Evolutionary conservation across 768 basidiomycete genomes (phyloP).

Genomic region (Collybia sp.): DNA sequence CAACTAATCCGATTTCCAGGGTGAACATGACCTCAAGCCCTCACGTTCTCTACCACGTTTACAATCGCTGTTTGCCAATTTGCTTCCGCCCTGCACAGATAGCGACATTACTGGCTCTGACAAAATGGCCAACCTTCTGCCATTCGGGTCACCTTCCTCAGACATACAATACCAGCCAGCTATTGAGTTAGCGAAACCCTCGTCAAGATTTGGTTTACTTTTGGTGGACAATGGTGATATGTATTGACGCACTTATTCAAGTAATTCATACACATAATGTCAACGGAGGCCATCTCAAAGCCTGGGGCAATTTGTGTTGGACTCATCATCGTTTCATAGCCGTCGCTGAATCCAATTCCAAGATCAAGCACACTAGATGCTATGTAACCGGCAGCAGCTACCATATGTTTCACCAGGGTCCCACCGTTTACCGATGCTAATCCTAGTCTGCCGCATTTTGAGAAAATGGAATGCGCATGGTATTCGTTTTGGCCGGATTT

Average conservation of each 20-base stretch:
- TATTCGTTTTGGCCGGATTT: too few relatives aligned
- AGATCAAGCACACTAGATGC: too few relatives aligned
- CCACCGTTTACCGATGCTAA: too few relatives aligned
- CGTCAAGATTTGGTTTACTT: slow-evolving; percentile 71
- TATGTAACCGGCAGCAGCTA: too few relatives aligned
- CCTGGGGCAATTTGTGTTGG: background rate
- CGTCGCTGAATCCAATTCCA: too few relatives aligned
- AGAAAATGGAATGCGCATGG: too few relatives aligned
- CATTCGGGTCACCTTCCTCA: slow-evolving; percentile 44
- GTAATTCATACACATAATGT: too few relatives aligned
- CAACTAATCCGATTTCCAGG: slow-evolving; percentile 1
- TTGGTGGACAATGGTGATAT: slow-evolving; percentile 40
- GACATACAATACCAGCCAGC: slow-evolving; percentile 56
- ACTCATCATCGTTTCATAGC: background rate
- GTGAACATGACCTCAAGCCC: slow-evolving; percentile 4
- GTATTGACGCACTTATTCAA: too few relatives aligned
- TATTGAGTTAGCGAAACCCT: slow-evolving; percentile 64
- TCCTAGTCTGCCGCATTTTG: too few relatives aligned
- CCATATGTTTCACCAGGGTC: too few relatives aligned
- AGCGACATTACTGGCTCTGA: slow-evolving; percentile 20
- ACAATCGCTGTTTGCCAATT: slow-evolving; percentile 56
- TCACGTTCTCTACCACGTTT: slow-evolving; percentile 48
- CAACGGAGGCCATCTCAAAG: slow-evolving; percentile 15
- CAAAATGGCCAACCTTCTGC: slow-evolving; percentile 40
- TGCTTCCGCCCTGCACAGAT: slow-evolving; percentile 40